phyloP scores from a whole-genome alignment of 2,329 filamentous ascomycete genomes.

The Diplodia intermedia region DNA sequence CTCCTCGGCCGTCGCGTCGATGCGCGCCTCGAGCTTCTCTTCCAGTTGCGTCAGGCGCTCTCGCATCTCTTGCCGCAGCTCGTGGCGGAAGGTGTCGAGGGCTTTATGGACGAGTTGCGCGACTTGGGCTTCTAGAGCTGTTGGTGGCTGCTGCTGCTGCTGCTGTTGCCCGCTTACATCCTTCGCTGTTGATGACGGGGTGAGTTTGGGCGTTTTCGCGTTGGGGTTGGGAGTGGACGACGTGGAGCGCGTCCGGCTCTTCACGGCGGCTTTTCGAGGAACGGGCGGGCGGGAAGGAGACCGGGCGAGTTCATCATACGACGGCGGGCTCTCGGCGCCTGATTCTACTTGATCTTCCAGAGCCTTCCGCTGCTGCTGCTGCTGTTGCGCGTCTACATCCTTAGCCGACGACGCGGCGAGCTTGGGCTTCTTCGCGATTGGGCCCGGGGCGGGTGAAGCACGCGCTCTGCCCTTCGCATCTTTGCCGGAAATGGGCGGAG shows the following conservation, averaged over 20 bases:
- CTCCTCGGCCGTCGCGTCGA: not conserved
- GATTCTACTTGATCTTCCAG: not conserved
- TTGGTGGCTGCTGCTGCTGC: too few relatives aligned
- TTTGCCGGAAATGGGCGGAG: not conserved
- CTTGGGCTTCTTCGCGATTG: not conserved
- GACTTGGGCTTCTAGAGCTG: not conserved
- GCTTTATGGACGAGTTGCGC: not conserved
- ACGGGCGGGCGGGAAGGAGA: not conserved
- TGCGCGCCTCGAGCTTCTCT: not conserved
- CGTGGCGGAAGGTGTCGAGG: slow-evolving; percentile 1
- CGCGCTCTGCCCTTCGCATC: not conserved
- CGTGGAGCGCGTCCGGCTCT: not conserved
- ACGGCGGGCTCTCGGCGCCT: slow-evolving; percentile 10
- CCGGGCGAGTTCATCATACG: slow-evolving; percentile 17
- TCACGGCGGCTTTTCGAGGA: not conserved
- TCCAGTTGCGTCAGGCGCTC: not conserved
- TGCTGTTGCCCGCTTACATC: not conserved
- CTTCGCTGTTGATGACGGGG: not conserved
- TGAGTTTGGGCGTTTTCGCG: not conserved
- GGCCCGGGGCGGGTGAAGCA: not conserved
- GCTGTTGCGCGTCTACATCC: not conserved
- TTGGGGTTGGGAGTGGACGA: not conserved
- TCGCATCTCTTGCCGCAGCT: slow-evolving; percentile 5
- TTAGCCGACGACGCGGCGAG: not conserved
- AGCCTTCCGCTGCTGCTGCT: too few relatives aligned